A percentile compares a stretch with the other conserved stretches of the same genome.
Evolutionary conservation across 1,139 yeast genomes (phyloP).

Genomic region (Pichia sp.): DNA sequence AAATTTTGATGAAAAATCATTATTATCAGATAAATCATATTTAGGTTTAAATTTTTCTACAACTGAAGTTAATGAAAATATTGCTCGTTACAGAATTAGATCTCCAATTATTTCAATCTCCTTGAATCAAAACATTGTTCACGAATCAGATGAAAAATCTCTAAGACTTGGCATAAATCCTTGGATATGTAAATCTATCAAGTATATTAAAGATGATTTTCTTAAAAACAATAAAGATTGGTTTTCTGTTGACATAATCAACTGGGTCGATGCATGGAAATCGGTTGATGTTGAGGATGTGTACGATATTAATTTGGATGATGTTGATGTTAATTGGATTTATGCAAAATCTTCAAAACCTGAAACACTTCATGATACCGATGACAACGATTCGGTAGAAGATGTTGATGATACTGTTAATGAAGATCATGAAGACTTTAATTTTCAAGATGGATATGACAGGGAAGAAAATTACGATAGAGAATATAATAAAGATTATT

Average conservation of each 20-base stretch:
- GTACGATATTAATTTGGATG: constrained; percentile 3
- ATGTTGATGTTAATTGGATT: constrained; percentile 1
- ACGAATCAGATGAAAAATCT: too few species aligned
- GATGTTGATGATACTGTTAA: not conserved
- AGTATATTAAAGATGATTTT: constrained; percentile 57
- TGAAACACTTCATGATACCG: not conserved
- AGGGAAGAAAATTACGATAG: not conserved
- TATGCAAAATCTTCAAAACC: not conserved
- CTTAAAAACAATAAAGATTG: constrained; percentile 59
- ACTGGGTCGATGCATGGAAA: constrained; percentile 52
- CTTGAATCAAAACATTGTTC: too few species aligned
- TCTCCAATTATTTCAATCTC: constrained; percentile 65
- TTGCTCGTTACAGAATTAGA: constrained; percentile 56
- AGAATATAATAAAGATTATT: not conserved
- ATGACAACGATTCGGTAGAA: constrained; percentile 7
- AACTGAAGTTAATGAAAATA: constrained; percentile 59
- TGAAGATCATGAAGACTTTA: not conserved
- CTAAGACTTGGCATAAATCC: constrained; percentile 48
- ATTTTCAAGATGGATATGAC: not conserved
- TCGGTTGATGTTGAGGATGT: constrained; percentile 18
- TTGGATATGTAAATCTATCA: constrained; percentile 45
- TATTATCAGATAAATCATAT: constrained; percentile 46
- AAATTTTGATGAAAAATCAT: constrained; percentile 74
- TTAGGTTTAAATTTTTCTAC: constrained; percentile 50
- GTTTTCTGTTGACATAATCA: constrained; percentile 60